Evolutionary conservation across 352 stramenopile genomes (phyloP).

Genomic region (Phytopythium aichiense): DNA sequence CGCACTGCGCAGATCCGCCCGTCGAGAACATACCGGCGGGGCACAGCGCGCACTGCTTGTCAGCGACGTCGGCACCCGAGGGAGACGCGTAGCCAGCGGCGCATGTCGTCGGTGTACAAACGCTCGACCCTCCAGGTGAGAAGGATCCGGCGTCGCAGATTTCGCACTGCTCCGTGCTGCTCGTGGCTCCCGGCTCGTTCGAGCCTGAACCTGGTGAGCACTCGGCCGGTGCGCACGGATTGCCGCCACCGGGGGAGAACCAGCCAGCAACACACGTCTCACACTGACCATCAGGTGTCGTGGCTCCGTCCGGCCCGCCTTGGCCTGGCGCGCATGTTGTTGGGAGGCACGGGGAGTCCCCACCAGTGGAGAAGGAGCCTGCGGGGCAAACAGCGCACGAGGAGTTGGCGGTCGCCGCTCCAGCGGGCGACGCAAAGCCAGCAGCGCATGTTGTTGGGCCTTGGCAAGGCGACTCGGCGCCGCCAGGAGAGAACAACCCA

Average conservation of each 20-base stretch:
- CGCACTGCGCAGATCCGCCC: slow-evolving; percentile 32
- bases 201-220: slow-evolving; percentile 31
- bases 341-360: slow-evolving; percentile 19
- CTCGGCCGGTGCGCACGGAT: slow-evolving; percentile 20
- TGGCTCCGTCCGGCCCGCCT: slow-evolving; percentile 23
- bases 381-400: slow-evolving; percentile 29
- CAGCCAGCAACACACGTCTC: slow-evolving; percentile 22
- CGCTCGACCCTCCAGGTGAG: slow-evolving; percentile 21
- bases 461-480: slow-evolving; percentile 17
- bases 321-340: slow-evolving; percentile 31
- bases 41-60: slow-evolving; percentile 37
- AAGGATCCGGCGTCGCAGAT: slow-evolving; percentile 31
- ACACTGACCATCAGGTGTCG: slow-evolving; percentile 22
- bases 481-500: slow-evolving; percentile 28
- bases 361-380: slow-evolving; percentile 25
- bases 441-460: slow-evolving; percentile 27
- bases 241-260: slow-evolving; percentile 28
- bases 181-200: slow-evolving; percentile 19
- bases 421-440: slow-evolving; percentile 26
- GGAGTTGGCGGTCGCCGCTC: slow-evolving; percentile 21
- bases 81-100: slow-evolving; percentile 32
- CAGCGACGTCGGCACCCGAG: slow-evolving; percentile 26
- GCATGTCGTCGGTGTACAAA: slow-evolving; percentile 28
- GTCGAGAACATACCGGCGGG: slow-evolving; percentile 28
- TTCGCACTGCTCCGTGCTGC: slow-evolving; percentile 22